Conservation (phyloP, 805 yeast species). For the Nakazawaea molendinolei region DNA sequence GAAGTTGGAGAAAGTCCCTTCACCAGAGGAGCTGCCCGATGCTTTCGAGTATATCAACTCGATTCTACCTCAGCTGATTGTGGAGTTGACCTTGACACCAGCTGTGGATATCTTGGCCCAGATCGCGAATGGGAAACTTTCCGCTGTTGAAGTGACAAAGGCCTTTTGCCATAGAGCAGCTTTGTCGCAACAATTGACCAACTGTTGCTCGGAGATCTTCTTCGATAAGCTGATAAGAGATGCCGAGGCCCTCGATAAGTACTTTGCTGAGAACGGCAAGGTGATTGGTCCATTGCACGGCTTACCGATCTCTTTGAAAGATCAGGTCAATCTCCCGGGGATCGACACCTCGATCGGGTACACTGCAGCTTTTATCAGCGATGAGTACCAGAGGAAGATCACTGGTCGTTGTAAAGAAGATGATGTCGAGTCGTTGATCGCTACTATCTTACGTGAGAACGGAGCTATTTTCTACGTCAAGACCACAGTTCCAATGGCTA, state of each 20-base stretch:
- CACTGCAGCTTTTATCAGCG: constrained; percentile 23
- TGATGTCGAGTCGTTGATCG: constrained; percentile 17
- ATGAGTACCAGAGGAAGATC: constrained; percentile 18
- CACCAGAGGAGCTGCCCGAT: constrained; percentile 21
- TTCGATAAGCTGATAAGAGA: constrained; percentile 17
- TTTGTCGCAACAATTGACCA: constrained; percentile 20
- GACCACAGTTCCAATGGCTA: constrained; percentile 49
- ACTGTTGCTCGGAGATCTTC: constrained; percentile 20
- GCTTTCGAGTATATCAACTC: constrained; percentile 17
- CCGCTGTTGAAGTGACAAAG: constrained; percentile 16
- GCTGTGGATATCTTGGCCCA: constrained; percentile 13
- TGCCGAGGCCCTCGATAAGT: constrained; percentile 17
- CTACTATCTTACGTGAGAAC: constrained; percentile 11
- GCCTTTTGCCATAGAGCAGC: constrained; percentile 26
- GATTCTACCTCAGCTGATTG: constrained; percentile 18
- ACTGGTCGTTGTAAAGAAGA: constrained; percentile 12
- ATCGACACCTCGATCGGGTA: constrained; percentile 20
- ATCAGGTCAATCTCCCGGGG: constrained; percentile 34
- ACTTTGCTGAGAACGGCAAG: constrained; percentile 13
- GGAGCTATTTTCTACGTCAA: constrained; percentile 42
- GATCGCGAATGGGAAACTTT: constrained; percentile 14
- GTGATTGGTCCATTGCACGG: constrained; percentile 21
- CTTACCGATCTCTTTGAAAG: constrained; percentile 46
- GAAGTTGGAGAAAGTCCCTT: constrained; percentile 20
- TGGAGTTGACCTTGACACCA: constrained; percentile 17